phyloP scores from a whole-genome alignment of 148 eudicot species.

The Limonium bicolor region DNA sequence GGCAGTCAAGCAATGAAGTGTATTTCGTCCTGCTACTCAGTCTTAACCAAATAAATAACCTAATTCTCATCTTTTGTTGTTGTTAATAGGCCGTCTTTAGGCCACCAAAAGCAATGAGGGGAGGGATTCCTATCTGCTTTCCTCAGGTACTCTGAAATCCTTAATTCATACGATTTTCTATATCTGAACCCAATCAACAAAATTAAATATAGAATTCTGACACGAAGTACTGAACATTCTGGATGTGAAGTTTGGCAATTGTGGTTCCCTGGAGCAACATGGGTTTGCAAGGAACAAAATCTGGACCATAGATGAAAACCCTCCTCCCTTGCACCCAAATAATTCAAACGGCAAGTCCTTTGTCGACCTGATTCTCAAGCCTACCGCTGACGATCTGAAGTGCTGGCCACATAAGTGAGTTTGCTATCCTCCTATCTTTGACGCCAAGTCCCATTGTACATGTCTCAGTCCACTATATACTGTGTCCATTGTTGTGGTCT shows the following conservation, averaged over 20 bases:
- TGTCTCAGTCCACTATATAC: too few relatives aligned
- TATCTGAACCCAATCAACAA: too few relatives aligned
- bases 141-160: conserved; percentile 70
- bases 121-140: conserved; percentile 89
- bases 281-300: conserved; percentile 54
- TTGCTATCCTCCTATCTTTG: too few relatives aligned
- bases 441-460: too few relatives aligned
- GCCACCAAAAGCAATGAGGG: conserved; percentile 60
- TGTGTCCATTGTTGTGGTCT: too few relatives aligned
- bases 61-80: background rate
- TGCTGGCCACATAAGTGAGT: conserved; percentile 64
- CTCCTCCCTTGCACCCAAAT: conserved; percentile 26
- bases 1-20: background rate
- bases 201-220: background rate
- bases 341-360: conserved; percentile 17
- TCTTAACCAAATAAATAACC: background rate
- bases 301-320: conserved; percentile 33
- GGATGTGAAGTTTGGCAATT: conserved; percentile 53
- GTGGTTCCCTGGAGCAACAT: conserved; percentile 50
- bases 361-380: conserved; percentile 40
- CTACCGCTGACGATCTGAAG: conserved; percentile 43
- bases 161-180: too few relatives aligned
- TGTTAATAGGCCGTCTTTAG: conserved; percentile 39
- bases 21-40: background rate
- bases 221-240: background rate